phyloP scores from a whole-genome alignment of 2,329 filamentous ascomycete species.

The Magnaporthiopsis incrustans region DNA sequence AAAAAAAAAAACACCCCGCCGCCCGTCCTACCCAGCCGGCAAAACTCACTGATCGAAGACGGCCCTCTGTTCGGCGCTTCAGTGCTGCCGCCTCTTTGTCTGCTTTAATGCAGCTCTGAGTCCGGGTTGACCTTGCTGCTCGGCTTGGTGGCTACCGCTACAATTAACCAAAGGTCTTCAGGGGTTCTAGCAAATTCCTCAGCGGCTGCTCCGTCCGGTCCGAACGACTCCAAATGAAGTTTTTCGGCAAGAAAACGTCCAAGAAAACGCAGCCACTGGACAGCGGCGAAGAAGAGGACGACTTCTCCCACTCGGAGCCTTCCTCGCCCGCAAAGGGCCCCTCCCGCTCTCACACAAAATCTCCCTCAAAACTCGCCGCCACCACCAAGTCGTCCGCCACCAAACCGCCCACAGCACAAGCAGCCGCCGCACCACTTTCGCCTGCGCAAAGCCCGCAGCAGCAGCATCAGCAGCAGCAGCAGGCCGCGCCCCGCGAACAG shows the following conservation, averaged over 20 bases:
- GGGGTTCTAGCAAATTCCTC: background rate
- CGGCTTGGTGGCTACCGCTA: background rate
- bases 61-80: background rate
- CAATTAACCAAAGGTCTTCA: background rate
- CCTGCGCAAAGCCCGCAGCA: background rate
- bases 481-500: constrained; percentile 1
- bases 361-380: constrained; percentile 11
- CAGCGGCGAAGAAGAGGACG: constrained; percentile 27
- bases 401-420: background rate
- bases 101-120: constrained; percentile 3
- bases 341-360: constrained; percentile 18
- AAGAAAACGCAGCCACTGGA: constrained; percentile 29
- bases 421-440: background rate
- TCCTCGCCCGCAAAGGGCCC: constrained; percentile 16
- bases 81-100: background rate
- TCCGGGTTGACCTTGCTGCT: background rate
- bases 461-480: background rate
- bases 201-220: constrained; percentile 1
- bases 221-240: constrained; percentile 34
- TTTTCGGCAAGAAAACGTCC: constrained; percentile 41
- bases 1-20: constrained; percentile 5
- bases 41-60: background rate
- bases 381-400: constrained; percentile 22
- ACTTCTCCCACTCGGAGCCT: constrained; percentile 25
- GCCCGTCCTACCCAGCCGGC: background rate